phyloP scores from a whole-genome alignment of 2,329 filamentous ascomycete species.

The Fusarium decemcellulare region DNA sequence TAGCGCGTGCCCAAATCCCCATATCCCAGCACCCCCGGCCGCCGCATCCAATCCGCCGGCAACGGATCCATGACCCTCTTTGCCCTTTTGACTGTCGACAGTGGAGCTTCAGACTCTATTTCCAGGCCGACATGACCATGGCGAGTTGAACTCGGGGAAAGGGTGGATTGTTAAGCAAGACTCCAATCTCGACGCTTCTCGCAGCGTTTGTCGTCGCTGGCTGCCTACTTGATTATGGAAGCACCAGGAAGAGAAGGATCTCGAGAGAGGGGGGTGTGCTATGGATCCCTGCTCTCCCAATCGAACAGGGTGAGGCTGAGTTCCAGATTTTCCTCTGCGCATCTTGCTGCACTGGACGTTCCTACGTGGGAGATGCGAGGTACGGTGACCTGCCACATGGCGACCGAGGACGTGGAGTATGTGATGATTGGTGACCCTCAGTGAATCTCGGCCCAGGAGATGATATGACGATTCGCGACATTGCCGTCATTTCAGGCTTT shows the following conservation, averaged over 20 bases:
- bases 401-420: constrained; percentile 30
- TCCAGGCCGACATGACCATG: constrained; percentile 25
- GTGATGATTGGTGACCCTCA: constrained; percentile 29
- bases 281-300: constrained; percentile 20
- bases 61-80: constrained; percentile 44
- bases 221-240: constrained; percentile 28
- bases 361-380: constrained; percentile 25
- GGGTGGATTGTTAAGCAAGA: constrained; percentile 44
- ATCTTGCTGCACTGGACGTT: constrained; percentile 12
- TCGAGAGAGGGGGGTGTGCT: constrained; percentile 10
- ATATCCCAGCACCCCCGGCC: constrained; percentile 37
- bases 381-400: constrained; percentile 44
- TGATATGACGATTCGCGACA: constrained; percentile 18
- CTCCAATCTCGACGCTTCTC: constrained; percentile 34
- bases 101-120: constrained; percentile 45
- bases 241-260: background rate
- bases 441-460: constrained; percentile 13
- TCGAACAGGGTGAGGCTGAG: constrained; percentile 35
- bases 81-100: constrained; percentile 35
- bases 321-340: constrained; percentile 22
- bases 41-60: constrained; percentile 44
- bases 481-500: background rate
- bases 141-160: constrained; percentile 23
- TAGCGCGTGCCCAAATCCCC: constrained; percentile 42
- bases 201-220: constrained; percentile 12